These are phyloP conservation scores for Coniochaeta sp. DNA, from an alignment of 2,329 filamentous ascomycete species.

Conservation along the genomic window DNA sequence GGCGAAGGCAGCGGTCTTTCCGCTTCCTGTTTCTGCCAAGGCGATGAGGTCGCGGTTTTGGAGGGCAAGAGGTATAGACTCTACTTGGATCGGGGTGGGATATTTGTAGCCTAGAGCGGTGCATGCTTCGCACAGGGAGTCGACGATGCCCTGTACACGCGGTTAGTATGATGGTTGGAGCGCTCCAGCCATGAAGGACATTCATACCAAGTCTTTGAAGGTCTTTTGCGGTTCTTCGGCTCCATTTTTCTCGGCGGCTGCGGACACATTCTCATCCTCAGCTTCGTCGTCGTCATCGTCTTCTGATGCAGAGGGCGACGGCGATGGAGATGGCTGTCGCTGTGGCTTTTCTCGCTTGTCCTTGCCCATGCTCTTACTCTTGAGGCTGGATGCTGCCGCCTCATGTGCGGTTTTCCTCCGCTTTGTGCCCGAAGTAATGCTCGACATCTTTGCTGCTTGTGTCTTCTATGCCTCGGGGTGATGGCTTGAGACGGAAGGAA, in stretches of 20 bases:
- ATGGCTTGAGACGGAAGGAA: background rate
- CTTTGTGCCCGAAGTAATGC: background rate
- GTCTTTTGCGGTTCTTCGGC: conserved; percentile 35
- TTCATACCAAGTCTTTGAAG: conserved; percentile 56
- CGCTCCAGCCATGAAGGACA: background rate
- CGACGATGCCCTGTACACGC: conserved; percentile 61
- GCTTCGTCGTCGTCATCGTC: background rate
- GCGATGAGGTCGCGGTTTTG: conserved; percentile 83
- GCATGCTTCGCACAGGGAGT: conserved; percentile 85
- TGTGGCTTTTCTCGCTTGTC: background rate
- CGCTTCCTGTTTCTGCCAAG: conserved; percentile 88
- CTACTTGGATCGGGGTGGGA: conserved; percentile 76
- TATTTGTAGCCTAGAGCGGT: conserved; percentile 71
- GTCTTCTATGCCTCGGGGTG: too few species aligned
- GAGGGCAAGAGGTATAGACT: conserved; percentile 47
- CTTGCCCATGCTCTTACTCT: background rate
- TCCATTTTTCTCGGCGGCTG: background rate
- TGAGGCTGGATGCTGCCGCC: background rate
- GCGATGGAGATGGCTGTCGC: background rate
- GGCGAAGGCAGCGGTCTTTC: conserved; percentile 93
- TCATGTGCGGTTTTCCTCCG: background rate
- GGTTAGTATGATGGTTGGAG: background rate
- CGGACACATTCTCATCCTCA: background rate
- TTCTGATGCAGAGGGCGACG: background rate
- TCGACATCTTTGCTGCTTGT: background rate